Evolutionary conservation across 2,329 filamentous ascomycete species (phyloP).

Genomic region (Cladosporium colombiae): DNA sequence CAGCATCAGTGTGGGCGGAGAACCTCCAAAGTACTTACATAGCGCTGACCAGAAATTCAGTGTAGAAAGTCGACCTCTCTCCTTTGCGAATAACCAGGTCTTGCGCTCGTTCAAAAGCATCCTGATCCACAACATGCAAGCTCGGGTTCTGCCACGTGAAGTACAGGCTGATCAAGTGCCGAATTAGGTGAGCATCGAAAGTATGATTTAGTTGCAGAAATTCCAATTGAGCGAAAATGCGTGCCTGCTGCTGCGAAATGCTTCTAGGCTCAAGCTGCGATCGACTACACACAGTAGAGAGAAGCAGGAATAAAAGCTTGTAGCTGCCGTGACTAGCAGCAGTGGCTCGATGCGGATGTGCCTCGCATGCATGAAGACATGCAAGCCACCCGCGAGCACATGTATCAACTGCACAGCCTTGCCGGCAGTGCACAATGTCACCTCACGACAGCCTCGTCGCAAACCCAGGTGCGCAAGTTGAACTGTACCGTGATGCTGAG

Average conservation of each 20-base stretch:
- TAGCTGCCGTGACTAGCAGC: not conserved
- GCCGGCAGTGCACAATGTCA: not conserved
- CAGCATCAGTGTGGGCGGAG: not conserved
- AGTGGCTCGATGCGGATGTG: not conserved
- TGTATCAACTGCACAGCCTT: not conserved
- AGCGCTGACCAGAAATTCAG: not conserved
- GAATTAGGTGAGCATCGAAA: not conserved
- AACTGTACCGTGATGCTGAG: not conserved
- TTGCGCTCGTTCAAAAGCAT: not conserved
- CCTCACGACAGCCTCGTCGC: not conserved
- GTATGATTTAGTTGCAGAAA: not conserved
- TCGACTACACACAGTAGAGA: not conserved
- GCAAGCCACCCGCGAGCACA: not conserved
- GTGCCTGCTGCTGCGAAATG: not conserved
- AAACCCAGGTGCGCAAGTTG: not conserved
- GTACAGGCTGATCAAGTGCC: not conserved
- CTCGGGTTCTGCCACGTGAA: not conserved
- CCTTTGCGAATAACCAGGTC: not conserved
- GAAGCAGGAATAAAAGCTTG: not conserved
- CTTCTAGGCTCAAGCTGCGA: not conserved
- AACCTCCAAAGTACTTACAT: not conserved
- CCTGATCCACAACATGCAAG: not conserved
- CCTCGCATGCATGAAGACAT: not conserved
- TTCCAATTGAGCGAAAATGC: not conserved
- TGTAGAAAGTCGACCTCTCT: not conserved